A percentile compares a stretch with the other conserved stretches of the same genome.
phyloP scores from a whole-genome alignment of 2,329 filamentous ascomycete species.

The Clonostachys rhizophaga region DNA sequence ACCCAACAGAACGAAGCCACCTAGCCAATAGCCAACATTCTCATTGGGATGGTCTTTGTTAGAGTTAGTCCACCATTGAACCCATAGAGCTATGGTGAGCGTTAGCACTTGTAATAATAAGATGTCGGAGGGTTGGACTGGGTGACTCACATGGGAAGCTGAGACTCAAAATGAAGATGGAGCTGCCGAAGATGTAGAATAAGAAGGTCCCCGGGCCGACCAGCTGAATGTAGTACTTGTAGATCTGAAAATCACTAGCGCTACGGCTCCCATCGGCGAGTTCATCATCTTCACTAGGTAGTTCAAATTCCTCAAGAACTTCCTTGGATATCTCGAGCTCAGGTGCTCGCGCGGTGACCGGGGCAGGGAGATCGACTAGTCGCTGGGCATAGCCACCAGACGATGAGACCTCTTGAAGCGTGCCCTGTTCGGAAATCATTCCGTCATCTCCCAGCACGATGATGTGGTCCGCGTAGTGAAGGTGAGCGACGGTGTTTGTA shows the following conservation, averaged over 20 bases:
- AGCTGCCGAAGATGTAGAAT: conserved; percentile 1
- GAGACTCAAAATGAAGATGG: neutral
- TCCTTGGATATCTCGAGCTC: neutral
- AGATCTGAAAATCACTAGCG: conserved; percentile 2
- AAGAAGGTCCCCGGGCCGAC: neutral
- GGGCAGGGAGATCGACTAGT: conserved; percentile 1
- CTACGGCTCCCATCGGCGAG: conserved; percentile 4
- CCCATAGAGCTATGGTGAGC: too few relatives aligned
- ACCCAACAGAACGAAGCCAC: too few relatives aligned
- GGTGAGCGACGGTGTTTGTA: conserved; percentile 1
- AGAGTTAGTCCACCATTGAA: too few relatives aligned
- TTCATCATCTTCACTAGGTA: neutral
- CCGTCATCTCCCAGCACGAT: conserved; percentile 1
- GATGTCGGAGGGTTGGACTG: too few relatives aligned
- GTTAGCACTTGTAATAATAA: too few relatives aligned
- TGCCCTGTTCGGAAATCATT: conserved; percentile 2
- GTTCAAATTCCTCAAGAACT: rapidly evolving
- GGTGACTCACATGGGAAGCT: conserved; percentile 2
- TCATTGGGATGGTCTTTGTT: too few relatives aligned
- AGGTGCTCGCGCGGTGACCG: neutral
- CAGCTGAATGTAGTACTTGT: conserved; percentile 4
- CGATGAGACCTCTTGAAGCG: neutral
- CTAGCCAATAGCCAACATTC: too few relatives aligned
- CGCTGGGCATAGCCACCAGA: neutral
- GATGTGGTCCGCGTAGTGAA: conserved; percentile 4